These are phyloP conservation scores for Sporothrix sp. DNA, from an alignment of 2,329 filamentous ascomycete genomes.

Conservation along the genomic window DNA sequence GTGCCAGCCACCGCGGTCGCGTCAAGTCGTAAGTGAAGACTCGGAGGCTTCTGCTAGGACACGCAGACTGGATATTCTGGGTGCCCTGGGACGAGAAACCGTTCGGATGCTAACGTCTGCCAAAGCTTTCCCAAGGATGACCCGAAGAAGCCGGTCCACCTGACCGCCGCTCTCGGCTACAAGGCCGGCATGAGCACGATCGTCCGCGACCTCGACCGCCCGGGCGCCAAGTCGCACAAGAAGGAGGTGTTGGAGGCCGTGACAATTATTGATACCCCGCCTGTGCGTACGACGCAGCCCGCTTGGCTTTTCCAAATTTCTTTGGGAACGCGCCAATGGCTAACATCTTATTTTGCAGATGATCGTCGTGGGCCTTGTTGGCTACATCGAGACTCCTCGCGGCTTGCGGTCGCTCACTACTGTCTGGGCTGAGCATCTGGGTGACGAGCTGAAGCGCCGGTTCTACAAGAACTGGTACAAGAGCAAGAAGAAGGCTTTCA, in stretches of 20 bases:
- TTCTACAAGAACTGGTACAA: conserved; percentile 99
- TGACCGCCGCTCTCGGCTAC: conserved; percentile 97
- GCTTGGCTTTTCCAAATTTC: conserved; percentile 40
- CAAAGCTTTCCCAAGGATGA: conserved; percentile 98
- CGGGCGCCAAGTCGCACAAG: conserved; percentile 99
- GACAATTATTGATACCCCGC: conserved; percentile 83
- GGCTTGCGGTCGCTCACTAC: conserved; percentile 98
- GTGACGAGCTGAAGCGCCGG: conserved; percentile 96
- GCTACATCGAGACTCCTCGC: conserved; percentile 99
- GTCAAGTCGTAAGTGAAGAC: conserved; percentile 77
- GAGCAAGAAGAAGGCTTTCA: conserved; percentile 99
- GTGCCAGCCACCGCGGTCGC: conserved; percentile 34
- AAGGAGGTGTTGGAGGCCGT: conserved; percentile 90
- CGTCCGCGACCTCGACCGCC: conserved; percentile 97
- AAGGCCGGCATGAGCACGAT: conserved; percentile 99
- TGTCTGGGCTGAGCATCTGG: conserved; percentile 98
- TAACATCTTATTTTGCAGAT: conserved; percentile 69
- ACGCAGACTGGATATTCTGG: not conserved
- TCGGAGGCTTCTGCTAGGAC: not conserved
- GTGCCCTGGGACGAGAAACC: conserved; percentile 2
- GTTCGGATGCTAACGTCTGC: conserved; percentile 14
- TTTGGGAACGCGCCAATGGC: conserved; percentile 49
- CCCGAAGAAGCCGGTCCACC: conserved; percentile 98
- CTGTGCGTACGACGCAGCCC: conserved; percentile 83
- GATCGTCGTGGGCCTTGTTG: conserved; percentile 99